Conservation (phyloP, 192 early-diverging fungal species). For the Backusella mclennaniae region DNA sequence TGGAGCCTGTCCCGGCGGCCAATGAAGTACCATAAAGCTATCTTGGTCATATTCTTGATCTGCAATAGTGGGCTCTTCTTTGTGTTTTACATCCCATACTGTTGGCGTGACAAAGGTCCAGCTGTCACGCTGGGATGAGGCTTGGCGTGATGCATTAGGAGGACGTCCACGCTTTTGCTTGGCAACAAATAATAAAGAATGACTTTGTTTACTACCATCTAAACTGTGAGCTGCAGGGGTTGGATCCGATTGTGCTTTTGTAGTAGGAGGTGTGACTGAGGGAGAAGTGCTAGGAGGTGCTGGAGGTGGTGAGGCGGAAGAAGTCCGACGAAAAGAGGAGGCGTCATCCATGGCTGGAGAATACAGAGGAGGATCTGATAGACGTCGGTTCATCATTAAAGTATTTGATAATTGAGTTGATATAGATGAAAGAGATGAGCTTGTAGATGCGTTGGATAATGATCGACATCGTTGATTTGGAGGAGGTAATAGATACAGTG, state of each 20-base stretch:
- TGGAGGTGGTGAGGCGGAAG: conserved; percentile 2
- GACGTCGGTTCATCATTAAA: background rate
- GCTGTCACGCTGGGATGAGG: background rate
- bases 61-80: background rate
- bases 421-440: background rate
- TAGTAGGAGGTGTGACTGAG: background rate
- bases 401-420: conserved; percentile 1
- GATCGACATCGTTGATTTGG: conserved; percentile 10
- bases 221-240: conserved; percentile 4
- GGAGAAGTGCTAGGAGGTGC: conserved; percentile 3
- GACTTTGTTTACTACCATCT: background rate
- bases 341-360: background rate
- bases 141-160: conserved; percentile 13
- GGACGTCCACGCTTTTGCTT: conserved; percentile 32
- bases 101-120: conserved; percentile 39
- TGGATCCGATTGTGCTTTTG: conserved; percentile 1
- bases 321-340: conserved; percentile 8
- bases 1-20: background rate
- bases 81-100: conserved; percentile 34
- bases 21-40: conserved; percentile 7
- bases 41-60: conserved; percentile 6
- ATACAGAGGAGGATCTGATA: conserved; percentile 13
- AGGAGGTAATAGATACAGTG: conserved; percentile 12
- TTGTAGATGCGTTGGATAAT: conserved; percentile 20
- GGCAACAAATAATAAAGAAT: conserved; percentile 4